These are phyloP conservation scores for Ochetophila trinervis DNA, from an alignment of 306 rosid genomes.

Conservation along the genomic window DNA sequence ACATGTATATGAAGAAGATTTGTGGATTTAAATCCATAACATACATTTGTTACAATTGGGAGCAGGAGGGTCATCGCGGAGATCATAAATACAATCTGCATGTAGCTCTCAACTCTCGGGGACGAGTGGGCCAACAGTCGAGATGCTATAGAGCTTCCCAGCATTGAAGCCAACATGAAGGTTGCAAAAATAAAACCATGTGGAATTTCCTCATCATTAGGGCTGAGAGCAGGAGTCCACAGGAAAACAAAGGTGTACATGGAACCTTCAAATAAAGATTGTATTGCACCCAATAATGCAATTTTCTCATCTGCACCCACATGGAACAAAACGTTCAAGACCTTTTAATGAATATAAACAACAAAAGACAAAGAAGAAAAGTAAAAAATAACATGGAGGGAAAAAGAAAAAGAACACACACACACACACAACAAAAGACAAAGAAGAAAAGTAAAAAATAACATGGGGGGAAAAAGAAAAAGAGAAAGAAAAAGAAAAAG, in stretches of 20 bases:
- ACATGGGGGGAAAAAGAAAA: neutral
- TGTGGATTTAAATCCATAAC: constrained; percentile 13
- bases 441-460: neutral
- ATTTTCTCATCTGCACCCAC: constrained; percentile 66
- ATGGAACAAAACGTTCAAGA: constrained; percentile 12
- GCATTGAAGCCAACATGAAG: constrained; percentile 93
- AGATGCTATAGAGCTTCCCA: constrained; percentile 97
- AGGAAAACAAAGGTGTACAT: constrained; percentile 97
- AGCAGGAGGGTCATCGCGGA: constrained; percentile 71
- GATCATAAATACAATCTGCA: constrained; percentile 87
- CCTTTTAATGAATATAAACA: neutral
- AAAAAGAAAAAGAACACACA: neutral
- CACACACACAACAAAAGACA: neutral
- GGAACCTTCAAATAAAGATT: constrained; percentile 97
- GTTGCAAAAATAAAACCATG: constrained; percentile 99
- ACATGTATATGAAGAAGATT: neutral
- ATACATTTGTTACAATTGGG: constrained; percentile 75
- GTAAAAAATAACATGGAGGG: neutral
- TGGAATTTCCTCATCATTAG: constrained; percentile 94
- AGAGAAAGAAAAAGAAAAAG: neutral
- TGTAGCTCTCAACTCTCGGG: constrained; percentile 82
- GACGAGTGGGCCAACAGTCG: constrained; percentile 72
- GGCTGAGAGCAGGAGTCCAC: constrained; percentile 99
- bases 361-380: neutral
- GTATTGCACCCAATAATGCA: constrained; percentile 93